Conservation (phyloP, 331 rosid genomes). For the Quercus phellos region DNA sequence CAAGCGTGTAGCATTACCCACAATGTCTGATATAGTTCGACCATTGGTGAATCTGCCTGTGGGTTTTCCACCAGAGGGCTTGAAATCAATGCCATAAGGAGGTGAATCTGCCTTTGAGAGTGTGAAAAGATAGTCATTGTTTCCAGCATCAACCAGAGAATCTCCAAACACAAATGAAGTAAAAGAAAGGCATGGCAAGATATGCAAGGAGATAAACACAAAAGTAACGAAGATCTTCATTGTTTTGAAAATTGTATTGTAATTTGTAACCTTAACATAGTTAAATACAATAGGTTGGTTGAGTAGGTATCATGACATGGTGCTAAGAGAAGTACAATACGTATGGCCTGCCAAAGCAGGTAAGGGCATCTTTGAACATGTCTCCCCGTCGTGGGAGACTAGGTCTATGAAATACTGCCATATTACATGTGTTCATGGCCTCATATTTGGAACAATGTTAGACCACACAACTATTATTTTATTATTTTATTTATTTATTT, state of each 20-base stretch:
- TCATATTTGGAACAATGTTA: no score
- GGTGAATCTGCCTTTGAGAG: constrained; percentile 42
- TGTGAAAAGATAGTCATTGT: constrained; percentile 26
- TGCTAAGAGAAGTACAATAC: neutral
- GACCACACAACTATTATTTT: no score
- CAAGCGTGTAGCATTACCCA: neutral
- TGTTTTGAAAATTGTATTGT: neutral
- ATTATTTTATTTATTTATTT: no score
- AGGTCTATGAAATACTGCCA: neutral
- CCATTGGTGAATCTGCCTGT: constrained; percentile 55
- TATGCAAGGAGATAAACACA: neutral
- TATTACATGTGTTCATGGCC: no score
- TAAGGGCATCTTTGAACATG: constrained; percentile 19
- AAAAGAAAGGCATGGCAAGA: constrained; percentile 15
- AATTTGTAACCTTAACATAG: neutral
- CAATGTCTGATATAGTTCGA: constrained; percentile 46
- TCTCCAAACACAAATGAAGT: constrained; percentile 47
- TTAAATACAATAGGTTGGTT: neutral
- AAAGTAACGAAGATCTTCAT: neutral
- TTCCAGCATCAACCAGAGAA: constrained; percentile 24
- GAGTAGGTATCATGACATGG: neutral
- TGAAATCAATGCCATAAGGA: constrained; percentile 54
- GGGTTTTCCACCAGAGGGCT: constrained; percentile 44
- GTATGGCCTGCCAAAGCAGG: constrained; percentile 21
- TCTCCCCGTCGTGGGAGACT: neutral